Conservation (phyloP, 129 eudicot genomes). For the Silybum marianum region DNA sequence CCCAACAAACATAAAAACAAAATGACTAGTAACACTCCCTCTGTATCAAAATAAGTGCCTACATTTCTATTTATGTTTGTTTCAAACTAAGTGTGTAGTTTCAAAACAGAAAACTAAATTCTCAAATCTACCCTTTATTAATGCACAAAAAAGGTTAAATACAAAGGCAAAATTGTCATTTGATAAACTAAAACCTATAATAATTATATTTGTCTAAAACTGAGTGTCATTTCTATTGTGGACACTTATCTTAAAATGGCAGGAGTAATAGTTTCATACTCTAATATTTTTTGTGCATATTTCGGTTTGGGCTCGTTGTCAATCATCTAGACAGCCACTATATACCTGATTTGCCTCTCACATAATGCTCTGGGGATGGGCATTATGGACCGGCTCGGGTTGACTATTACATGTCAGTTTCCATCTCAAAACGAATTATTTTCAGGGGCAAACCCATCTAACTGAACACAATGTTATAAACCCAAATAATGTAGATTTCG, state of each 20-base stretch:
- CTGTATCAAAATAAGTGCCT: too few species aligned
- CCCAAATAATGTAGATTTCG: constrained; percentile 5
- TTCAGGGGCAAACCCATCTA: constrained; percentile 6
- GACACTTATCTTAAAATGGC: too few species aligned
- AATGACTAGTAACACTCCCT: not conserved
- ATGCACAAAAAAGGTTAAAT: too few species aligned
- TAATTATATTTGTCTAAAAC: too few species aligned
- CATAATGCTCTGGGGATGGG: not conserved
- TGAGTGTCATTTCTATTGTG: too few species aligned
- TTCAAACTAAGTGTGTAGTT: too few species aligned
- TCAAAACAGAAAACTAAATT: too few species aligned
- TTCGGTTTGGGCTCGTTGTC: not conserved
- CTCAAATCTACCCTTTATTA: too few species aligned
- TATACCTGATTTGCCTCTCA: not conserved
- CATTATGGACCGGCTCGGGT: not conserved
- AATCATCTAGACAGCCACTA: not conserved
- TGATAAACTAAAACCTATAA: too few species aligned
- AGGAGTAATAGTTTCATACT: too few species aligned
- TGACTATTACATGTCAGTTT: not conserved
- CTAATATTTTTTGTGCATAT: not conserved
- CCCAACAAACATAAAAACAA: not conserved
- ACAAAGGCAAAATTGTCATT: too few species aligned
- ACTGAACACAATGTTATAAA: constrained; percentile 14
- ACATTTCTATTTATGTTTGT: too few species aligned
- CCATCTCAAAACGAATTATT: constrained; percentile 4